Percentiles rank a stretch among this genome's conserved stretches.
phyloP scores from a whole-genome alignment of 176 grass and related monocot genomes.

The Alloteropsis semialata region DNA sequence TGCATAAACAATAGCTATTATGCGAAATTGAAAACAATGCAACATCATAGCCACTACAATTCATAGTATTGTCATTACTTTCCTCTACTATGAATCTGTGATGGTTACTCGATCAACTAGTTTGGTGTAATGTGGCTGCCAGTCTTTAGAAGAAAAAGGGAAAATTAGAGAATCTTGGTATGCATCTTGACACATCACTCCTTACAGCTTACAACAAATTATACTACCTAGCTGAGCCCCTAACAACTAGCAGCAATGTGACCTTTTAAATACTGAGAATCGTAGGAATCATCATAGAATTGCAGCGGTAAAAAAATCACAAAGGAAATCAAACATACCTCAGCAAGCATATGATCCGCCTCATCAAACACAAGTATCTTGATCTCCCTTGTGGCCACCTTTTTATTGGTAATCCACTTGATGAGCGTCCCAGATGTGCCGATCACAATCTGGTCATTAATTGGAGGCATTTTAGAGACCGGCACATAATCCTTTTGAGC shows the following conservation, averaged over 20 bases:
- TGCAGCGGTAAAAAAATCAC: background rate
- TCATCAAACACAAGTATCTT: constrained; percentile 91
- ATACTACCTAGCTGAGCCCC: background rate
- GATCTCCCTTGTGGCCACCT: constrained; percentile 58
- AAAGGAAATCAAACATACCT: constrained; percentile 43
- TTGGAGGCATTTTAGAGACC: constrained; percentile 34
- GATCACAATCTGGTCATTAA: constrained; percentile 83
- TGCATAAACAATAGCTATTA: background rate
- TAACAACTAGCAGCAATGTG: background rate
- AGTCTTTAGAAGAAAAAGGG: background rate
- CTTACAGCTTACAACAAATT: background rate
- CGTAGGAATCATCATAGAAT: background rate
- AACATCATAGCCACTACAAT: background rate
- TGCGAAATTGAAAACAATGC: background rate
- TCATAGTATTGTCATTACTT: background rate
- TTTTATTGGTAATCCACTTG: constrained; percentile 69
- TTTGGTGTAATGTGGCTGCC: too few relatives aligned
- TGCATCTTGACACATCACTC: background rate
- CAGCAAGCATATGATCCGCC: constrained; percentile 78
- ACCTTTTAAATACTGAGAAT: background rate
- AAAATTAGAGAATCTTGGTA: background rate
- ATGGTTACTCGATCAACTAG: background rate
- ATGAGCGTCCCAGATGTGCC: constrained; percentile 90
- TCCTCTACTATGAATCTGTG: background rate
- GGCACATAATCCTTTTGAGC: constrained; percentile 58